These are phyloP conservation scores for Wickerhamomyces bisporus DNA, from an alignment of 805 yeast species.

Conservation along the genomic window DNA sequence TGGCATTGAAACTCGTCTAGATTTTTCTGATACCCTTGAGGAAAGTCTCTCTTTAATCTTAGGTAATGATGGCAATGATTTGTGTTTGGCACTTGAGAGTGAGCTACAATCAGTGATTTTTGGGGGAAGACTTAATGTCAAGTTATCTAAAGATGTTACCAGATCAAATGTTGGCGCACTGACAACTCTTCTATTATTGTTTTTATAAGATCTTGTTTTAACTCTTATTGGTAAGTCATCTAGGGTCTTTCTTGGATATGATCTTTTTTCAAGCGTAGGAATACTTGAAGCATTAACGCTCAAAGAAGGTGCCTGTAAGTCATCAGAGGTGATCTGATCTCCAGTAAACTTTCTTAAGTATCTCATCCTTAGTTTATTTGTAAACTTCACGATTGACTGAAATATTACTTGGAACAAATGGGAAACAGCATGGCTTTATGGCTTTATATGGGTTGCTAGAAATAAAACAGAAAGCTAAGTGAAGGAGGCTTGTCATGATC, in stretches of 20 bases:
- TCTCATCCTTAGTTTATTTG: conserved; percentile 15
- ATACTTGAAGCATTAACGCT: conserved; percentile 9
- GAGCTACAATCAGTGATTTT: not conserved
- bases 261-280: not conserved
- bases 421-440: too few relatives aligned
- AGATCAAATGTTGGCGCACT: conserved; percentile 18
- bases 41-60: too few relatives aligned
- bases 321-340: conserved; percentile 16
- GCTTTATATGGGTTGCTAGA: too few relatives aligned
- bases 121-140: not conserved
- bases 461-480: too few relatives aligned
- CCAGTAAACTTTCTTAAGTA: conserved; percentile 17
- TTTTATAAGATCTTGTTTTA: conserved; percentile 14
- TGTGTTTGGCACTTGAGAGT: not conserved
- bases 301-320: conserved; percentile 5
- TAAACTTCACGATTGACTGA: too few relatives aligned
- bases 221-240: conserved; percentile 18
- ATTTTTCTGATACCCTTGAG: not conserved
- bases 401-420: too few relatives aligned
- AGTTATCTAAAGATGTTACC: conserved; percentile 4
- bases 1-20: not conserved
- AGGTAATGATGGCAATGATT: conserved; percentile 2
- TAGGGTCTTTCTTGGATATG: not conserved
- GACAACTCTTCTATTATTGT: conserved; percentile 13
- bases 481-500: too few relatives aligned